These are phyloP conservation scores for Camellia lanceoleosa DNA, from an alignment of 148 eudicot species.

Conservation along the genomic window DNA sequence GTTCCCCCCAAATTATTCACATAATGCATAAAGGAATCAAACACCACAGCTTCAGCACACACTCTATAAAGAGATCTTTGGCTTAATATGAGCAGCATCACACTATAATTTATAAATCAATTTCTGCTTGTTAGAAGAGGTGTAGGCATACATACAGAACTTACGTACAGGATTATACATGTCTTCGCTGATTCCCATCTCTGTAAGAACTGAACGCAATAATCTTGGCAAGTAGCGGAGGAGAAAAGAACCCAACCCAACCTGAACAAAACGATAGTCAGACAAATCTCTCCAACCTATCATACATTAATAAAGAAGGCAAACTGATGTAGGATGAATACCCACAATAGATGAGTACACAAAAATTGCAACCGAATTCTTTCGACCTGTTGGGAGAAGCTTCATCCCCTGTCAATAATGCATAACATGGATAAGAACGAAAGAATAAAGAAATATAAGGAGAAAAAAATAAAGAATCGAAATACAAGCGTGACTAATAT, in stretches of 20 bases:
- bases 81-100: background rate
- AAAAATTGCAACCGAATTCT: conserved; percentile 62
- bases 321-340: conserved; percentile 21
- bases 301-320: background rate
- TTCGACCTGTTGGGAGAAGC: conserved; percentile 92
- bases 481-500: background rate
- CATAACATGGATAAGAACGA: background rate
- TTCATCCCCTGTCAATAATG: conserved; percentile 82
- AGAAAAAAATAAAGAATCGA: background rate
- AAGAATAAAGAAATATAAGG: background rate
- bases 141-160: conserved; percentile 25
- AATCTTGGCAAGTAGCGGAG: conserved; percentile 63
- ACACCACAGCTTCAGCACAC: no score
- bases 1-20: background rate
- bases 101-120: background rate
- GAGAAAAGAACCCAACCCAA: conserved; percentile 80
- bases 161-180: conserved; percentile 97
- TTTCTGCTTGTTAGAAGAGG: background rate
- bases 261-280: conserved; percentile 35
- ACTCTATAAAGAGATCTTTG: no score
- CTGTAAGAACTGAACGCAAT: conserved; percentile 52
- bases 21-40: no score
- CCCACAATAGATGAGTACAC: conserved; percentile 73
- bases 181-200: conserved; percentile 83
- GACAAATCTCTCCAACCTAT: no score